Conservation (phyloP, 768 basidiomycete species). For the Podaxis sp. region DNA sequence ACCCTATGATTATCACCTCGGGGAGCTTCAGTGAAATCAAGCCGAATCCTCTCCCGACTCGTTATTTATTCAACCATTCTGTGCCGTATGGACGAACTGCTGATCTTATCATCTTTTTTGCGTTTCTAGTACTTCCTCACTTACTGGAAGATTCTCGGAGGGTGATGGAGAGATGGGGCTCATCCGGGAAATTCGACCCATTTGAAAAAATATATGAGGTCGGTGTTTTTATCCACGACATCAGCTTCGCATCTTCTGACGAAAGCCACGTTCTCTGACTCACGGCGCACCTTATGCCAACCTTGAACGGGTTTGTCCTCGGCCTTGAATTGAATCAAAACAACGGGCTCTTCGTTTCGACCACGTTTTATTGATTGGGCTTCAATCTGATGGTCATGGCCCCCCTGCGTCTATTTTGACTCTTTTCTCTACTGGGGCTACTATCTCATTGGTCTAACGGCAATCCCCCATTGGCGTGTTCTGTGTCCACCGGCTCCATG, state of each 20-base stretch:
- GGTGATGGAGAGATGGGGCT: constrained; percentile 62
- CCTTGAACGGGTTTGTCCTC: not conserved
- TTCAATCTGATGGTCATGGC: not conserved
- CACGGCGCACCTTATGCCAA: not conserved
- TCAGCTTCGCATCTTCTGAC: constrained; percentile 5
- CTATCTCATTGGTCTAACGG: not conserved
- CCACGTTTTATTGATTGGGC: constrained; percentile 2
- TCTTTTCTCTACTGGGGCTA: not conserved
- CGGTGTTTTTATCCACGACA: constrained; percentile 18
- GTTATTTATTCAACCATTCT: not conserved
- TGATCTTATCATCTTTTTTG: not conserved
- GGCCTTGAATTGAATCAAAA: not conserved
- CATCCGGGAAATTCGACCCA: constrained; percentile 62
- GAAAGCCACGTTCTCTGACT: constrained; percentile 4
- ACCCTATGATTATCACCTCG: not conserved
- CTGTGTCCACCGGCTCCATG: not conserved
- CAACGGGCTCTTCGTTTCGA: not conserved
- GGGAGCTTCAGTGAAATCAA: constrained; percentile 6
- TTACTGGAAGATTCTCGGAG: constrained; percentile 62
- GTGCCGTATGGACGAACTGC: not conserved
- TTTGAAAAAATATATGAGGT: constrained; percentile 71
- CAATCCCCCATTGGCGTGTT: not conserved
- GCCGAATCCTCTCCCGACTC: not conserved
- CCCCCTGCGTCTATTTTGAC: constrained; percentile 1
- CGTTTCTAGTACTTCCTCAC: constrained; percentile 52